Evolutionary conservation across 1,284 basidiomycete species (phyloP).

Genomic region (Naganishia sp.): DNA sequence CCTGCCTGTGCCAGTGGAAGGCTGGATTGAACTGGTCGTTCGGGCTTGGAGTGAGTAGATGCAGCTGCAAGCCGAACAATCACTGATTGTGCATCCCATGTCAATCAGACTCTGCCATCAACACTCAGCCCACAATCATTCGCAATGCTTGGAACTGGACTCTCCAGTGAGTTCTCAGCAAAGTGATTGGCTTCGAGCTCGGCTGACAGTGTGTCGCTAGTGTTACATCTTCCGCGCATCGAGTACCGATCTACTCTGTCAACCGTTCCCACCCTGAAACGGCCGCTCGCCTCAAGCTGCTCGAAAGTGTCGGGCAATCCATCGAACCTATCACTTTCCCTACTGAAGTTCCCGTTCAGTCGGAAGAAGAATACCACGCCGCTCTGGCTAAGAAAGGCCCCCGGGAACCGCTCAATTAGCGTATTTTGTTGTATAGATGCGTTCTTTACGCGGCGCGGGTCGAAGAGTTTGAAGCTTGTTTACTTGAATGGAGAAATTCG

Average conservation of each 20-base stretch:
- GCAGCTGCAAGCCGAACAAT: too few relatives aligned
- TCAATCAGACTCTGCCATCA: conserved; percentile 53
- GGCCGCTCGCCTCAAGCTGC: conserved; percentile 54
- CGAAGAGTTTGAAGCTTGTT: not conserved
- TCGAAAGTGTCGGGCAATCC: conserved; percentile 54
- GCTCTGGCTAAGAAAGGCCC: conserved; percentile 46
- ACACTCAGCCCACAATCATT: conserved; percentile 63
- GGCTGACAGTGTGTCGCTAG: not conserved
- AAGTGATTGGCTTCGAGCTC: not conserved
- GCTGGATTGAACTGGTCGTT: conserved; percentile 64
- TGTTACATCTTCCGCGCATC: conserved; percentile 61
- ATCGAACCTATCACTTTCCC: conserved; percentile 57
- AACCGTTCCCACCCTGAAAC: conserved; percentile 57
- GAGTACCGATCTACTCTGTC: conserved; percentile 56
- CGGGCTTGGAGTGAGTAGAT: conserved; percentile 60
- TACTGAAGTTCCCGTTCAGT: conserved; percentile 55
- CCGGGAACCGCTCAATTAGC: conserved; percentile 14
- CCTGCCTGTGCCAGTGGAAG: conserved; percentile 61
- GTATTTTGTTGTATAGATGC: not conserved
- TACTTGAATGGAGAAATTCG: not conserved
- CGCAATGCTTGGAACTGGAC: conserved; percentile 56
- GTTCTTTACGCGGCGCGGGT: not conserved
- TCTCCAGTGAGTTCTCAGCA: conserved; percentile 49
- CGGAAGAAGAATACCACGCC: conserved; percentile 53
- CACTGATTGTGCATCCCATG: not conserved